Evolutionary conservation across 2,329 filamentous ascomycete species (phyloP), one percentile per base, ranked within the genome.

Genomic region (Pseudogymnoascus sp.): DNA sequence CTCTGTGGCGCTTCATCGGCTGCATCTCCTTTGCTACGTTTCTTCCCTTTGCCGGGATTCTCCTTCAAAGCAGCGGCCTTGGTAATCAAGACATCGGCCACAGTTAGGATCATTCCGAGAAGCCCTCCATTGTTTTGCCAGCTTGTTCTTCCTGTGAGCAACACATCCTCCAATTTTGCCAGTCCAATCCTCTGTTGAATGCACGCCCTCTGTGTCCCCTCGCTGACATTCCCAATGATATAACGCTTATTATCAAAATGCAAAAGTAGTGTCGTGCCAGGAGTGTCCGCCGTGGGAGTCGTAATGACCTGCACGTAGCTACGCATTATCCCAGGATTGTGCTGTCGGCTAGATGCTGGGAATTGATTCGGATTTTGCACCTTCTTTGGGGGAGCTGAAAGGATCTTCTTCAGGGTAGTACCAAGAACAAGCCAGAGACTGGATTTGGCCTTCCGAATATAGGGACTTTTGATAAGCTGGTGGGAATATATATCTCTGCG

Each of bases 211-310:
- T 97, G 94, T 0, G 89, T 89, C 14, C 93, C 94, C 75, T 99
- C 94, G 8, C 86, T 78, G 14, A 93, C 74, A 69, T 89, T 87
- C 19, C 94, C 94, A 70, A 99, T 89, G 14, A 97, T 68, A 74
- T 99, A 99, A 63, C 90, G 83, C 69, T 88, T 87, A 69, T 86
- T 83, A 69, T 93, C 90, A 71, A 92, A 92, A 72, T 93, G 87
- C 6, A 99, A 79, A 38, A 91, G 73, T 33, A 97, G 74, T 59
- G 84, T 83, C 2, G 91, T 90, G 61, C 93, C 93, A 0, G 87
- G 84, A 19, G 92, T 96, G 75, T 99, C 94, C 64, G 88, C 88
- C 67, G 93, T 94, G 12, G 93, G 93, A 64, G 89, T 89, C 16
- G 87, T 89, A 65, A 93, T 74, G 69, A 97, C 77, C 73, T 95